Evolutionary conservation across 768 basidiomycete genomes (phyloP).

Genomic region (Zangia roseola): DNA sequence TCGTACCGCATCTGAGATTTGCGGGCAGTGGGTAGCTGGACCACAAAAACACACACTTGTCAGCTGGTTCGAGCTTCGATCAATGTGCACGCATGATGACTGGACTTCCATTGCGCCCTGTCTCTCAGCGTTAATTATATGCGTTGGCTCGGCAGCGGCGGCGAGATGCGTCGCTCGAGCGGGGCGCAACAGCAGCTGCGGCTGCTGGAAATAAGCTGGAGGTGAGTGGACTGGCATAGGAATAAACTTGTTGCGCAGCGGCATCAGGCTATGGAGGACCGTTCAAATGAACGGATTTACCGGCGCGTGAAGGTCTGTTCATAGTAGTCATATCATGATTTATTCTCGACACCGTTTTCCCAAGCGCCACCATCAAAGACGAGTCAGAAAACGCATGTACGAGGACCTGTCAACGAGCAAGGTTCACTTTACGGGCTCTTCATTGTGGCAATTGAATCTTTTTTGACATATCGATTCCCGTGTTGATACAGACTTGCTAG

Average conservation of each 20-base stretch:
- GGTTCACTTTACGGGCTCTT: background rate
- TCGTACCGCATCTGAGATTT: background rate
- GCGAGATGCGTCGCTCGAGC: too few relatives aligned
- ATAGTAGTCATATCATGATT: slow-evolving; percentile 1
- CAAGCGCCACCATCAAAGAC: background rate
- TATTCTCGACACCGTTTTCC: slow-evolving; percentile 1
- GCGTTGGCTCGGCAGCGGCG: too few relatives aligned
- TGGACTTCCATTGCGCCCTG: background rate
- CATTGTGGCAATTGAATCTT: background rate
- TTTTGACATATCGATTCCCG: background rate
- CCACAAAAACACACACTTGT: background rate
- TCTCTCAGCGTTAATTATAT: slow-evolving; percentile 9
- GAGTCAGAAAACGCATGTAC: background rate
- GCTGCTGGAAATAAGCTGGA: slow-evolving; percentile 13
- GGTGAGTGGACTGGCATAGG: slow-evolving; percentile 4
- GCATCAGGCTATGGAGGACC: slow-evolving; percentile 3
- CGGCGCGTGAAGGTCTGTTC: slow-evolving; percentile 16
- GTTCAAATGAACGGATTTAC: slow-evolving; percentile 3
- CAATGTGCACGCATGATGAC: slow-evolving; percentile 6
- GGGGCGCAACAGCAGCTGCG: background rate
- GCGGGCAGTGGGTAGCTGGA: background rate
- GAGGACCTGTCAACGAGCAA: background rate
- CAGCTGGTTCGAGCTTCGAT: slow-evolving; percentile 1
- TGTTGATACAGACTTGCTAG: too few relatives aligned
- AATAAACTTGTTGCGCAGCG: slow-evolving; percentile 17